Evolutionary conservation across 2,329 filamentous ascomycete species (phyloP), one percentile per base, ranked within the genome.

Genomic region (Trichoderma endophyticum): DNA sequence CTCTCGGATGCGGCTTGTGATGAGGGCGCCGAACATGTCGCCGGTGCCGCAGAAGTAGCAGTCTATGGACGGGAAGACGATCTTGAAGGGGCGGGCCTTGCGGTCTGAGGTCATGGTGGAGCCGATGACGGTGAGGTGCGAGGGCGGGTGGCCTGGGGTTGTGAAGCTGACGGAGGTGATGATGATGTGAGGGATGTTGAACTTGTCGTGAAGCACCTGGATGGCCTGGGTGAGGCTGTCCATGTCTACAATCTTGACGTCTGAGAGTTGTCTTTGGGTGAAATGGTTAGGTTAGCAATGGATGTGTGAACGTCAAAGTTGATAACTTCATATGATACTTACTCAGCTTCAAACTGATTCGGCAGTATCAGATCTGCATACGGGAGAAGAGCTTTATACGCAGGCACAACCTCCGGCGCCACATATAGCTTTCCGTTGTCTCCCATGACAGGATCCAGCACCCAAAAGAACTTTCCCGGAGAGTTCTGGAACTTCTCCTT

Each of bases 281-380:
- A n/a, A 30, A 30, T 8, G 2, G 12, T 24, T 21, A 18, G 21
- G 59, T 51, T 18, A 68, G 43, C n/a, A 39, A 14, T 62, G 21
- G 9, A 7, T 8, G 11, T 18, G 12, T 8, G 64, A 7, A 11
- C 43, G n/a, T 21, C 28, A 21, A 18, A 18, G 28, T 4, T 14
- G 62, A 18, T 6, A 32, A 6, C 14, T 12, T 56, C 6, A 15
- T 12, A 24, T 48, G 2, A 68, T 7, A 83, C 90, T 76, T 84
- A 97, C 93, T 99, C 95, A 57, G 95, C 94, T 84, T 99, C 96
- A 76, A 98, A 99, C 77, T 98, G 95, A 80, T 99, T 99, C 4
- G 96, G 96, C 18, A 98, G 83, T 71, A 99, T 97, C 76, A 99
- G 82, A 81, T 99, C 96, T 3, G 96, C 95, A 77, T 95, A 87